phyloP scores from a whole-genome alignment of 108 stramenopile species.

The Skeletonema menzelii region DNA sequence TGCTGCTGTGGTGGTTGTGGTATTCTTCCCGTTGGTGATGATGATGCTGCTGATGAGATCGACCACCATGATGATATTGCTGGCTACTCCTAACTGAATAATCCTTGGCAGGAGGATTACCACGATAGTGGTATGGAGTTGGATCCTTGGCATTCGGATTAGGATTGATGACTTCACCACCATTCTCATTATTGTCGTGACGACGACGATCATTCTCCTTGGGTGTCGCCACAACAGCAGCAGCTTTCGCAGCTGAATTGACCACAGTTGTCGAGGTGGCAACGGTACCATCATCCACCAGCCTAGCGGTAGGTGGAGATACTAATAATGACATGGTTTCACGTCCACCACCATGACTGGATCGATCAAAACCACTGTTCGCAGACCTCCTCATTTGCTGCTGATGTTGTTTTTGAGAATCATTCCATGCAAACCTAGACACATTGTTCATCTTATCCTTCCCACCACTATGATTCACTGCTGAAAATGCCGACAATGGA shows the following conservation, averaged over 20 bases:
- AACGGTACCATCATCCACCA: neutral
- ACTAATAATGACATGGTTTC: constrained; percentile 1
- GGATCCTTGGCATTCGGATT: constrained; percentile 26
- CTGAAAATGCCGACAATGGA: constrained; percentile 17
- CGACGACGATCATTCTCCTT: neutral
- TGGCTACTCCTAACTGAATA: neutral
- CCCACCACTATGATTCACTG: constrained; percentile 10
- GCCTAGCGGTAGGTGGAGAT: neutral
- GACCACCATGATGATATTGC: neutral
- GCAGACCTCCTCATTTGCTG: neutral
- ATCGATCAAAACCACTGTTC: neutral
- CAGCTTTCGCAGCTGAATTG: too few species aligned
- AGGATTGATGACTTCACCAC: neutral
- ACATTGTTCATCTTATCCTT: too few species aligned
- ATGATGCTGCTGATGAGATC: constrained; percentile 1
- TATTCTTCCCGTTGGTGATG: neutral
- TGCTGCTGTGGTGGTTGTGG: neutral
- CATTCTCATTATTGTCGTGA: neutral
- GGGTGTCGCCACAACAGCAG: neutral
- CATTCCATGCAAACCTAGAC: neutral
- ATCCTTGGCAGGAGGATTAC: neutral
- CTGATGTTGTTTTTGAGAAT: too few species aligned
- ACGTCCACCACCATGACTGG: neutral
- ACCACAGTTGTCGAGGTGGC: neutral
- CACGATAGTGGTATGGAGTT: constrained; percentile 27